phyloP scores from a whole-genome alignment of 2,329 filamentous ascomycete genomes.

The Grosmannia serpens region DNA sequence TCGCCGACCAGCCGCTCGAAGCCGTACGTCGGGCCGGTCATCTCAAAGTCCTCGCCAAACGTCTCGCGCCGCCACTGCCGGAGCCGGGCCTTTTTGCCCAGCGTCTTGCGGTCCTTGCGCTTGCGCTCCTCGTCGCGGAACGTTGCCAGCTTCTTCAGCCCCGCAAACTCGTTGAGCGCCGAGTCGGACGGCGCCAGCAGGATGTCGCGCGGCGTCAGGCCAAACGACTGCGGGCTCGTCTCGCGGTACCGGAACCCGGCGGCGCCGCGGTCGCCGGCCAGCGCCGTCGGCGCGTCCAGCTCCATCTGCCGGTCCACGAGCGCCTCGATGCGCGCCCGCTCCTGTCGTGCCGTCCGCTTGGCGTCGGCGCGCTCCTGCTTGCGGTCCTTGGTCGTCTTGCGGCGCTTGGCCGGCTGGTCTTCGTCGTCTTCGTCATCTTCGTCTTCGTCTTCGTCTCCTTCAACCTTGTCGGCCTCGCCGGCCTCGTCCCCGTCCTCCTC shows the following conservation, averaged over 20 bases:
- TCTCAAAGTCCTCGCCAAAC: slow-evolving; percentile 48
- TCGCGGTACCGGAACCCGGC: slow-evolving; percentile 78
- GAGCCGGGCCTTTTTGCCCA: slow-evolving; percentile 86
- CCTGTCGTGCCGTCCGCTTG: slow-evolving; percentile 65
- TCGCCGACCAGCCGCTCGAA: slow-evolving; percentile 28
- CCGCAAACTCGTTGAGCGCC: slow-evolving; percentile 79
- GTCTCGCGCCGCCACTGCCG: slow-evolving; percentile 68
- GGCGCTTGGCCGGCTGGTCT: slow-evolving; percentile 36
- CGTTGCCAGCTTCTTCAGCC: slow-evolving; percentile 85
- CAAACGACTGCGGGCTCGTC: slow-evolving; percentile 81
- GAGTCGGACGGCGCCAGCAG: slow-evolving; percentile 76
- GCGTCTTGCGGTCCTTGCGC: slow-evolving; percentile 70
- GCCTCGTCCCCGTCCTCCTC: slow-evolving; percentile 24
- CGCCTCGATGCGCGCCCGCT: slow-evolving; percentile 73
- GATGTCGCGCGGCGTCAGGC: slow-evolving; percentile 82
- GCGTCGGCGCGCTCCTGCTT: slow-evolving; percentile 46
- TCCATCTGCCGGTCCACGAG: slow-evolving; percentile 75
- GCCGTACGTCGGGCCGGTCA: slow-evolving; percentile 45
- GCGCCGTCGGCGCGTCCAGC: slow-evolving; percentile 53
- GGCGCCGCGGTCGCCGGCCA: slow-evolving; percentile 21
- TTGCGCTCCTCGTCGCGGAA: slow-evolving; percentile 89
- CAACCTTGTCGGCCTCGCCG: slow-evolving; percentile 23
- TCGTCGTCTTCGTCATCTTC: slow-evolving; percentile 15
- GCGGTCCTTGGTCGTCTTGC: slow-evolving; percentile 47
- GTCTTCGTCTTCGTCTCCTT: slow-evolving; percentile 22